Evolutionary conservation across 192 early-diverging fungal species (phyloP), one percentile per base, ranked within the genome.

Genomic region (Coemansia reversa): DNA sequence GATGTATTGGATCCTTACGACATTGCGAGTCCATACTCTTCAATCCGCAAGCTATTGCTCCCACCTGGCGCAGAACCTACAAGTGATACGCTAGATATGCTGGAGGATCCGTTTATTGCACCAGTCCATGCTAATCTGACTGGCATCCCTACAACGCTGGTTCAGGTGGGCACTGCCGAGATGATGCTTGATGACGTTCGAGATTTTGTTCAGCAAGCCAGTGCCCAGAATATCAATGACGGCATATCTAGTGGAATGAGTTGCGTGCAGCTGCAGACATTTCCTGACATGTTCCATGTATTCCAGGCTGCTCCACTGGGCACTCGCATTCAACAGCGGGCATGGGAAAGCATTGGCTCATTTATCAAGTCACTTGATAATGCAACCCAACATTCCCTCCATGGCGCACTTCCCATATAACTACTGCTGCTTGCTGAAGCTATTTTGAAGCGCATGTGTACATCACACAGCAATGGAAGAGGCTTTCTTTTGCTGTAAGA

Each of bases 161-260:
- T 83, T 19, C 81, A 83, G 54, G 63, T 28, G 16, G 76, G 69
- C 24, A 42, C 58, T 0, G 55, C 51, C 2, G 81, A 83, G 51
- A 60, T 69, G 7, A 79, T 83, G 69, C 55, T 29, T 11, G 69
- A 72, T 53, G 81, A 83, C 25, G 66, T 83, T 25, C 2, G 49
- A 18, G 71, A 60, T 67, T 83, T 83, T 75, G 68, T 54, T 0
- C n/a, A 4, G 16, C 28, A 60, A 3, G 67, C 68, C 0, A 7
- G 18, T 9, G 12, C 4, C 5, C 61, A 62, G 14, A 50, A 19
- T 18, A 14, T 18, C 24, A 6, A n/a, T 32, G 11, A 7, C 24
- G 50, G 18, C 8, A 32, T 22, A 24, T 28, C 22, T 18, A 24
- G 6, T 12, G 22, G 12, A 22, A 25, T 4, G 42, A 50, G 30